Base-by-base conservation (phyloP, 2,329 filamentous ascomycete species). In the Elsinoe batatas region DNA sequence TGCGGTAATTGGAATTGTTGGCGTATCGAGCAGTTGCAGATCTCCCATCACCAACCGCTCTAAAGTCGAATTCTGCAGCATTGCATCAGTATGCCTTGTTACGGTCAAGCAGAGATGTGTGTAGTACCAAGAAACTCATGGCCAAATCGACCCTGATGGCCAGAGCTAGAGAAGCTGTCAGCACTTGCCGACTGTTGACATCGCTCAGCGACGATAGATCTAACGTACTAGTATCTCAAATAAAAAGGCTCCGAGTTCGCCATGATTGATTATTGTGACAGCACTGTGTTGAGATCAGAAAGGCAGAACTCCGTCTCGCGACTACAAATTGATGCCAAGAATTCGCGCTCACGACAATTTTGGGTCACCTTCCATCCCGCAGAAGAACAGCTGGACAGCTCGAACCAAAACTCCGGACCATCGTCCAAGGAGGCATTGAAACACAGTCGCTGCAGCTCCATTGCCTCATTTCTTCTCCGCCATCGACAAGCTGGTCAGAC, bases 1-100 rank as follows among this genome's bases (percentile, higher is more conserved):
- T 98, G 67, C 93, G 85, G 75, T 98, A 98, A 74, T 98, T 98
- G 57, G 91, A 97, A 73, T 98, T 98, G 79, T 98, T 98, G 61
- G 93, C 93, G 74, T 98, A 98, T 72, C 93, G 85, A 32, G 91
- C 90, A 53, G 93, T 88, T 6, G 93, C 93, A 68, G 91, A 96
- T 59, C 88, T 83, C 53, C 93, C 93, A 69, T 98, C 93, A 55
- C 89, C 89, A 44, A 97, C 81, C 20, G 90, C 88, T 56, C 91
- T 82, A 67, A 98, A 93, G 70, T 98, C 93, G 71, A 98, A 98
- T 72, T 98, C 91, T 97, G 63, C 10, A 18, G 12, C 5, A 4
- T 8, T 1, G 17, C 59, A 69, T 57, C 65, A 38, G 18, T 15
- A 58, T 60, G 53, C 35, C 54, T 7, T 53, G 6, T 46, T 8